phyloP scores from a whole-genome alignment of 495 filamentous ascomycete genomes.

The Daldinia vernicosa region DNA sequence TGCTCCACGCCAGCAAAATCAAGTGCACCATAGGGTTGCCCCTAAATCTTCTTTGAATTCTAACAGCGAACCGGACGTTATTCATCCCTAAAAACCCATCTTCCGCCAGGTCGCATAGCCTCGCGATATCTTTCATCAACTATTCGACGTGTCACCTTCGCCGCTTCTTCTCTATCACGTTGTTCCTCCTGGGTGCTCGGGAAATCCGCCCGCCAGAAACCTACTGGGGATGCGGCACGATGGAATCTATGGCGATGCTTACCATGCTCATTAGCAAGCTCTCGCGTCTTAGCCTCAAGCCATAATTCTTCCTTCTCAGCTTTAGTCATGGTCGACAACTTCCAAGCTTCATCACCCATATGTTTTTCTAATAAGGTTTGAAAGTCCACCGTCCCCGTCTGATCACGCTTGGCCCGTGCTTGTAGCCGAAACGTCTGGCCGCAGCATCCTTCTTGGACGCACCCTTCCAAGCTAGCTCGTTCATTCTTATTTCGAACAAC shows the following conservation, averaged over 20 bases:
- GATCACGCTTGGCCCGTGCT: slow-evolving; percentile 58
- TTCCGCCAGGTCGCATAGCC: slow-evolving; percentile 77
- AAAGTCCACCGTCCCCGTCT: slow-evolving; percentile 54
- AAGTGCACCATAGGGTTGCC: slow-evolving; percentile 4
- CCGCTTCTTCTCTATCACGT: slow-evolving; percentile 68
- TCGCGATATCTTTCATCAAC: slow-evolving; percentile 81
- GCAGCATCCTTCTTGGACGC: slow-evolving; percentile 79
- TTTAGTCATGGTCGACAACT: slow-evolving; percentile 55
- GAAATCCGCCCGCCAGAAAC: slow-evolving; percentile 91
- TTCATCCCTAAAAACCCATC: slow-evolving; percentile 86
- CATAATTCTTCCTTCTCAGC: slow-evolving; percentile 66
- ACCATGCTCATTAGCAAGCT: slow-evolving; percentile 75
- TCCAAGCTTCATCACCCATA: slow-evolving; percentile 67
- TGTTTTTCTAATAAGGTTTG: slow-evolving; percentile 69
- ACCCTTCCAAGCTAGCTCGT: slow-evolving; percentile 81
- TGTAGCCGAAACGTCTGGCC: slow-evolving; percentile 75
- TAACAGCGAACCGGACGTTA: slow-evolving; percentile 42
- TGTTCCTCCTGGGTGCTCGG: slow-evolving; percentile 81
- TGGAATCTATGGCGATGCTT: slow-evolving; percentile 79
- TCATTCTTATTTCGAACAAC: slow-evolving; percentile 77
- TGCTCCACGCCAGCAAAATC: slow-evolving; percentile 4
- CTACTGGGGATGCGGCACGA: slow-evolving; percentile 75
- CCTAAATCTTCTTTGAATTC: background rate
- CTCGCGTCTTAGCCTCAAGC: slow-evolving; percentile 70
- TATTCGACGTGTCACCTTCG: slow-evolving; percentile 64